Percentiles rank a stretch among this genome's conserved stretches.
Conservation (phyloP, 2,329 filamentous ascomycete genomes). For the Talaromyces rugulosus region DNA sequence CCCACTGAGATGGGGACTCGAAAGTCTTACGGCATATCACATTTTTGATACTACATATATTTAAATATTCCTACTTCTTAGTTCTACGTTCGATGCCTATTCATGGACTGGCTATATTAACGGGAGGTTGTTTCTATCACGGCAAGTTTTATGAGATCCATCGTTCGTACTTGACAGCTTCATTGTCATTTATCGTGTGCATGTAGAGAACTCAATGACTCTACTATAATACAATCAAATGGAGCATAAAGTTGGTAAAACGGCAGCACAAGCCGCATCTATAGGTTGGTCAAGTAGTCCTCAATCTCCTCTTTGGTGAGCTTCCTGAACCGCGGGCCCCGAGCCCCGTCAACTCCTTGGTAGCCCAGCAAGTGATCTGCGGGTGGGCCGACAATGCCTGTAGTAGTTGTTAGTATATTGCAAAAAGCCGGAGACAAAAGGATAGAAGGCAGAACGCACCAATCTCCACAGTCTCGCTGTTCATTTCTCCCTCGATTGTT, state of each 20-base stretch:
- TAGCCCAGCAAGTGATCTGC: constrained; percentile 89
- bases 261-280: constrained; percentile 33
- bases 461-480: constrained; percentile 96
- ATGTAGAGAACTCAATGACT: constrained; percentile 20
- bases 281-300: constrained; percentile 98
- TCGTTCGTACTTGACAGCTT: background rate
- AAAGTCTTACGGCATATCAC: background rate
- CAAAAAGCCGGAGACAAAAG: background rate
- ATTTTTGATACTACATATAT: background rate
- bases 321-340: constrained; percentile 51
- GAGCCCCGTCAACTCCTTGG: constrained; percentile 45
- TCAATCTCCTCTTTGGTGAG: constrained; percentile 97
- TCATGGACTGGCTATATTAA: background rate
- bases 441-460: constrained; percentile 51
- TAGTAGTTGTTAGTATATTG: constrained; percentile 9
- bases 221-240: constrained; percentile 25
- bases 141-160: background rate
- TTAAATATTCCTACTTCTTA: background rate
- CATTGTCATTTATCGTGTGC: constrained; percentile 8
- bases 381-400: constrained; percentile 90
- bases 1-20: background rate
- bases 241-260: constrained; percentile 15
- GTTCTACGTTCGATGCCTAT: background rate
- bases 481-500: constrained; percentile 99
- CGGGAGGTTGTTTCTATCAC: background rate